Base-by-base conservation (phyloP, 768 basidiomycete species). In the Xerocomus potaroensis region DNA sequence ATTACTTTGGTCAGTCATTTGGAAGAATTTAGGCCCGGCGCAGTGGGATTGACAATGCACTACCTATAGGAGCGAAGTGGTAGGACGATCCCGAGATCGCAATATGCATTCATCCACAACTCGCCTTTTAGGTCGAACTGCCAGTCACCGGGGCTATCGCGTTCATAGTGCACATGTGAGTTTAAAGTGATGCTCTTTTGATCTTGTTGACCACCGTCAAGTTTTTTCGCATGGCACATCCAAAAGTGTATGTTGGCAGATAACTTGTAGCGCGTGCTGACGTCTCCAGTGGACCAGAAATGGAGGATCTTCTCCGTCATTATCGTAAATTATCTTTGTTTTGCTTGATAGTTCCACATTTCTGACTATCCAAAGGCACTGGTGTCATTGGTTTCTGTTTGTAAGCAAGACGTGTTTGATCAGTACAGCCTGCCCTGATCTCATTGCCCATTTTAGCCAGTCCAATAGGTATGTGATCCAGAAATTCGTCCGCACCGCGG, bases 211-310 rank as follows among this genome's bases (percentile, higher is more conserved):
- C 18, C 15, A 21, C 15, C 3, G 12, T 27, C 11, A 2, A 49
- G 48, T n/a, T 49, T 43, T 38, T 30, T 49, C 26, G 19, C 30
- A 3, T 38, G 48, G 48, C 42, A 36, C 9, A 23, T 48, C 14
- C 41, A 48, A 32, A 43, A 22, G 43, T 43, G 42, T 45, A 33
- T 15, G 34, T 33, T 15, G 19, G 30, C 14, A 10, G 14, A 24
- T 10, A 19, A 1, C 11, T 24, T 23, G 19, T 1, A 8, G 15
- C n/a, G 27, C 12, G 9, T 26, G 11, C 19, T 32, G 31, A 38
- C 18, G 10, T n/a, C 11, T 16, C 15, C 24, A 49, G 48, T 49
- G 42, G 24, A 44, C 23, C 18, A 7, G 18, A 26, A 12, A n/a
- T 44, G 48, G 48, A 27, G 35, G 24, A 12, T 11, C 4, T 27